A percentile compares a stretch with the other conserved stretches of the same genome.
Conservation (phyloP, 169 alveolate genomes). For the Babesia bigemina region DNA sequence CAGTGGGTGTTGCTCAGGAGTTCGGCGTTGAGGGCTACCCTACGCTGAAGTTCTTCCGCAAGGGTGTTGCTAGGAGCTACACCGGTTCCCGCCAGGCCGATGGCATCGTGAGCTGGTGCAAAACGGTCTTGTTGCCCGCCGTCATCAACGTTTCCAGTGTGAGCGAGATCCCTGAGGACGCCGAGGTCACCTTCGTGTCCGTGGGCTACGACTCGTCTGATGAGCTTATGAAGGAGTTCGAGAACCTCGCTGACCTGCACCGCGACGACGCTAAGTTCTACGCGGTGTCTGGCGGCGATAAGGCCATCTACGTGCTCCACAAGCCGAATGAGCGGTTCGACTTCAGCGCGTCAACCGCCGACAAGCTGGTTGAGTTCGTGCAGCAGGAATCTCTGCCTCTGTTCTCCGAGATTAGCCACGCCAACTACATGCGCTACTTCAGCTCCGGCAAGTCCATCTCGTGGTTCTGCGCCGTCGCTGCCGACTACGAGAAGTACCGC, state of each 20-base stretch:
- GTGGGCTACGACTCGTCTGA: constrained; percentile 51
- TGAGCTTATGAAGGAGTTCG: constrained; percentile 64
- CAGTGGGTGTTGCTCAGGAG: constrained; percentile 78
- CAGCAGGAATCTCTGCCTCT: constrained; percentile 73
- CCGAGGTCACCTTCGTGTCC: constrained; percentile 56
- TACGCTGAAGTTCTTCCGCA: constrained; percentile 87
- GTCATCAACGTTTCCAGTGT: constrained; percentile 37
- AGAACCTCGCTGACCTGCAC: constrained; percentile 70
- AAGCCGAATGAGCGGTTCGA: constrained; percentile 35
- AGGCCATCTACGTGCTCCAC: constrained; percentile 48
- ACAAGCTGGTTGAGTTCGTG: constrained; percentile 66
- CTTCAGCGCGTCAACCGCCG: constrained; percentile 40
- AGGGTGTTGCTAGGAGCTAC: constrained; percentile 68
- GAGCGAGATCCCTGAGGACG: constrained; percentile 40
- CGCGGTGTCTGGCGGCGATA: constrained; percentile 19
- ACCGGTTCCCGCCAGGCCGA: constrained; percentile 75
- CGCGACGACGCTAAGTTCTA: constrained; percentile 72
- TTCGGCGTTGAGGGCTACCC: constrained; percentile 91
- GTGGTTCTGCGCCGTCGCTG: constrained; percentile 78
- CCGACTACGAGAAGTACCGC: constrained; percentile 72
- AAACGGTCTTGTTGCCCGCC: constrained; percentile 71
- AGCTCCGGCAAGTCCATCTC: constrained; percentile 73
- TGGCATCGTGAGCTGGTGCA: constrained; percentile 74
- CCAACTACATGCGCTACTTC: constrained; percentile 74
- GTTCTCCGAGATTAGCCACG: constrained; percentile 75